phyloP scores from a whole-genome alignment of 2,329 filamentous ascomycete genomes.

The Nemania bipapillata region DNA sequence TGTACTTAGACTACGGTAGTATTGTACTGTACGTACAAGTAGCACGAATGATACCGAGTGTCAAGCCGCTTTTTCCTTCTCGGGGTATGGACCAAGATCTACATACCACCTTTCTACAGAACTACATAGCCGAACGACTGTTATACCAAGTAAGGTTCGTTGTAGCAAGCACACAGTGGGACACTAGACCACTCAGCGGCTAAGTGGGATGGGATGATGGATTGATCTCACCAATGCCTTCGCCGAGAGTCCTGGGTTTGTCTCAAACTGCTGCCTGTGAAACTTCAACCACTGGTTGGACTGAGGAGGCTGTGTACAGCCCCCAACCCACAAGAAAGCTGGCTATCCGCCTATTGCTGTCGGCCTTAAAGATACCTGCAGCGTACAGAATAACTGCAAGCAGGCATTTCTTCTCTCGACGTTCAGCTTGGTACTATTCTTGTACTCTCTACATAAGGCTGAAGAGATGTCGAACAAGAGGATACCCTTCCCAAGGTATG shows the following conservation, averaged over 20 bases:
- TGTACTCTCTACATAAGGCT: neutral
- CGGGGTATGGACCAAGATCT: too few relatives aligned
- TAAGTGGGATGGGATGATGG: neutral
- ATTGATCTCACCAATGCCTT: neutral
- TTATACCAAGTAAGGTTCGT: too few relatives aligned
- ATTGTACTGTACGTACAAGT: neutral
- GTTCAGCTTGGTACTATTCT: constrained; percentile 5
- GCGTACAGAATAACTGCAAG: too few relatives aligned
- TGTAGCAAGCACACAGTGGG: neutral
- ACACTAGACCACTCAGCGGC: neutral
- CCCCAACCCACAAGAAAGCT: neutral
- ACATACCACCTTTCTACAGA: too few relatives aligned
- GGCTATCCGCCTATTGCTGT: constrained; percentile 11
- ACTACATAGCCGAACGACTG: neutral
- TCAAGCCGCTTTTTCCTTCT: too few relatives aligned
- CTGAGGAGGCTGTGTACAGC: constrained; percentile 13
- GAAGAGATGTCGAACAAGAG: neutral
- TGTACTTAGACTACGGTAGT: neutral
- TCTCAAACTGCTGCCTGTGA: constrained; percentile 24
- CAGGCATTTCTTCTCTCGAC: neutral
- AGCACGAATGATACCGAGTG: too few relatives aligned
- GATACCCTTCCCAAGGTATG: neutral
- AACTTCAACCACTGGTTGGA: constrained; percentile 17
- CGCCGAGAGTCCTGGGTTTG: neutral
- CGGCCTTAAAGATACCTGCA: too few relatives aligned